A percentile compares a stretch with the other conserved stretches of the same genome.
Conservation (phyloP, 306 rosid genomes). For the Prunus kanzakura region DNA sequence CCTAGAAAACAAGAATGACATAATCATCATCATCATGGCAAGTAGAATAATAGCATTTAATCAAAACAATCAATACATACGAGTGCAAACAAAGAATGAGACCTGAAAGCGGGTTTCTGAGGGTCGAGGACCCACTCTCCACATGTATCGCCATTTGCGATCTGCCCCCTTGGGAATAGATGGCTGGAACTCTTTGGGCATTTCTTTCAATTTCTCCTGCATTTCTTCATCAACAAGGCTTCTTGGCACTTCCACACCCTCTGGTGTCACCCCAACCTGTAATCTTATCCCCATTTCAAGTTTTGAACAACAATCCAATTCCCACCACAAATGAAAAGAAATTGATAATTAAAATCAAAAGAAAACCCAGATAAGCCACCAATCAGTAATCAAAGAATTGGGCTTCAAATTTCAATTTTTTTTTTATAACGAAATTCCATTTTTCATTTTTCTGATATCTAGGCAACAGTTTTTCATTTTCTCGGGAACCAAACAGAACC, state of each 20-base stretch:
- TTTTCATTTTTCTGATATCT: not conserved
- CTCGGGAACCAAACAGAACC: not conserved
- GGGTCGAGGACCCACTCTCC: constrained; percentile 96
- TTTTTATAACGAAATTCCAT: no score
- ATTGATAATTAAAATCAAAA: not conserved
- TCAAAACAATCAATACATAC: not conserved
- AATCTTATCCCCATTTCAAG: constrained; percentile 18
- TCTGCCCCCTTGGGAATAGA: constrained; percentile 73
- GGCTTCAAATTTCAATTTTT: not conserved
- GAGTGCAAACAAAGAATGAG: not conserved
- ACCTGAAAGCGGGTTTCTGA: constrained; percentile 75
- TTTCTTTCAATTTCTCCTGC: constrained; percentile 67
- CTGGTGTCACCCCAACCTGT: constrained; percentile 95
- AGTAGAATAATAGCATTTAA: constrained; percentile 16
- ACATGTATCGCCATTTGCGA: constrained; percentile 90
- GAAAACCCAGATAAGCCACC: not conserved
- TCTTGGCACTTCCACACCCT: constrained; percentile 85
- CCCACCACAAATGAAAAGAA: not conserved
- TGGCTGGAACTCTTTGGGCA: constrained; percentile 68
- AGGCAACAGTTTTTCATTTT: not conserved
- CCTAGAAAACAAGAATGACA: constrained; percentile 38
- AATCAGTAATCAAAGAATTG: not conserved
- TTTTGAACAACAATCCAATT: not conserved
- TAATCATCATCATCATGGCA: not conserved
- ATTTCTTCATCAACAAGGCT: constrained; percentile 86